Evolutionary conservation across 495 filamentous ascomycete genomes (phyloP).

Genomic region (Aspergillus saccharolyticus): DNA sequence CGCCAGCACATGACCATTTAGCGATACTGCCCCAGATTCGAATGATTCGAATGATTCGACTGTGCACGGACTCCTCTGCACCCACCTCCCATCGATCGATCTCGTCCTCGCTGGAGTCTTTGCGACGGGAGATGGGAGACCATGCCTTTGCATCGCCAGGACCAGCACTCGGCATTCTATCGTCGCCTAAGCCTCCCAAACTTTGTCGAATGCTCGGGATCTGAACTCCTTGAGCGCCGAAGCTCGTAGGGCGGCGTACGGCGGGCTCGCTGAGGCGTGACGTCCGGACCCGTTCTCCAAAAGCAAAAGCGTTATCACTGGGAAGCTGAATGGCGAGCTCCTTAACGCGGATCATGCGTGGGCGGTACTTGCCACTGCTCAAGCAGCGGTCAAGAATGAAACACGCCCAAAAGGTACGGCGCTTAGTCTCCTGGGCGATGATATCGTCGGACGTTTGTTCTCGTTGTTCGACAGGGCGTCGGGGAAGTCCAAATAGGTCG

Average conservation of each 20-base stretch:
- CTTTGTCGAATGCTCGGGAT: constrained; percentile 47
- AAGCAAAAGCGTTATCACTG: constrained; percentile 46
- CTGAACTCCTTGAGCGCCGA: constrained; percentile 40
- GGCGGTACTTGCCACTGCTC: constrained; percentile 68
- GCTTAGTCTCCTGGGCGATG: constrained; percentile 68
- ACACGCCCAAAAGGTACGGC: constrained; percentile 82
- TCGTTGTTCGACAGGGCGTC: constrained; percentile 27
- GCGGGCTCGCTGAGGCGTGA: constrained; percentile 38
- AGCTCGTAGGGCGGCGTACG: constrained; percentile 36
- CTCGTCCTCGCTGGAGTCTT: constrained; percentile 63
- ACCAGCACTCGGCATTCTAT: constrained; percentile 32
- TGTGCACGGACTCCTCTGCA: constrained; percentile 63
- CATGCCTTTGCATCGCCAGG: constrained; percentile 34
- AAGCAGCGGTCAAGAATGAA: constrained; percentile 78
- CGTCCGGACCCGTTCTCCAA: constrained; percentile 44
- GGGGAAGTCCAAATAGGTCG: constrained; percentile 38
- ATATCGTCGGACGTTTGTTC: constrained; percentile 49
- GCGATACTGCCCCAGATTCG: constrained; percentile 76
- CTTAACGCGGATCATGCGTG: constrained; percentile 61
- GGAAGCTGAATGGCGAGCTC: constrained; percentile 54
- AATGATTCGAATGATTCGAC: constrained; percentile 70
- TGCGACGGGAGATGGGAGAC: constrained; percentile 52
- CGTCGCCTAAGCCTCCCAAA: constrained; percentile 35
- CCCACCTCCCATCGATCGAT: constrained; percentile 54
- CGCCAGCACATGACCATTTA: constrained; percentile 69